Percentiles rank a stretch among this genome's conserved stretches.
These are phyloP conservation scores for Mycena filopes DNA, from an alignment of 768 basidiomycete genomes.

Conservation along the genomic window DNA sequence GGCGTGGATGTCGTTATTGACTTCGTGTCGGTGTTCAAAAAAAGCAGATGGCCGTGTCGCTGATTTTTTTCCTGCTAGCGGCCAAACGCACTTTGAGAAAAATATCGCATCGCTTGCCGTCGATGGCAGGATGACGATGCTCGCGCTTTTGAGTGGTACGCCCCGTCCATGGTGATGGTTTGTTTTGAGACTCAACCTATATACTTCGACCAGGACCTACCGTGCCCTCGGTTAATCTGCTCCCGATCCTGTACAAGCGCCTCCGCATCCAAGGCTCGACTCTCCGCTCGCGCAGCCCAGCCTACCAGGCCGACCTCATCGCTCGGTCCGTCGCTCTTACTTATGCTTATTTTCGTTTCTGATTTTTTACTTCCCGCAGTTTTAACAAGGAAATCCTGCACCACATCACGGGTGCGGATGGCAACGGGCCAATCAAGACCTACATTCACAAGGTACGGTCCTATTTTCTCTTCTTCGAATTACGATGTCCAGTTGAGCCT, in stretches of 20 bases:
- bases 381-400: slow-evolving; percentile 66
- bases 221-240: slow-evolving; percentile 65
- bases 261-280: slow-evolving; percentile 91
- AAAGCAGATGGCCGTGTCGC: background rate
- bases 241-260: slow-evolving; percentile 82
- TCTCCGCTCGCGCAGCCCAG: slow-evolving; percentile 75
- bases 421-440: slow-evolving; percentile 70
- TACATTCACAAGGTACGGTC: slow-evolving; percentile 79
- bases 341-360: background rate
- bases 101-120: slow-evolving; percentile 76
- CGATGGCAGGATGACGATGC: slow-evolving; percentile 80
- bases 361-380: slow-evolving; percentile 40
- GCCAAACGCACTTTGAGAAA: slow-evolving; percentile 76
- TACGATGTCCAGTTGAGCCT: slow-evolving; percentile 14
- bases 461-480: slow-evolving; percentile 18
- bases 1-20: slow-evolving; percentile 90
- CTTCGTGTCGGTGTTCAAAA: slow-evolving; percentile 57
- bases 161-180: slow-evolving; percentile 15
- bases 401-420: slow-evolving; percentile 67
- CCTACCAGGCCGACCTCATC: slow-evolving; percentile 83
- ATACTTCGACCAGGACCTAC: slow-evolving; percentile 57
- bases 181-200: slow-evolving; percentile 29
- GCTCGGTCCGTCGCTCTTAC: slow-evolving; percentile 51
- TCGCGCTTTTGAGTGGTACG: slow-evolving; percentile 75
- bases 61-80: slow-evolving; percentile 37